Evolutionary conservation across 192 early-diverging fungal species (phyloP), one percentile per base, ranked within the genome.

Genomic region (Hyaloraphidium curvatum): DNA sequence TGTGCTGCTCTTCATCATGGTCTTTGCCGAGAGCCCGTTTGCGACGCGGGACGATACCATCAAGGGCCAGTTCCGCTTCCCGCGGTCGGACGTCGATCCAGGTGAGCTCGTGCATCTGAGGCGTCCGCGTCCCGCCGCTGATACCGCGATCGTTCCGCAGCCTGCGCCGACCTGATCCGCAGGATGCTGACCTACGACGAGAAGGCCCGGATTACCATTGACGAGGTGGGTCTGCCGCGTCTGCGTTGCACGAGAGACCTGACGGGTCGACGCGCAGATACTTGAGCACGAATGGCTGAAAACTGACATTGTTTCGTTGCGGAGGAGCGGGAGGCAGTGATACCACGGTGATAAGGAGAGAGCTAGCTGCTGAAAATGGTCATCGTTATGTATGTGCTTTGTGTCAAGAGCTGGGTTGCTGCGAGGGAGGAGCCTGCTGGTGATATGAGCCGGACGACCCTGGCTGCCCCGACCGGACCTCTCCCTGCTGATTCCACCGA

Each of bases 11-110:
- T 68, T 56, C 53, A 72, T 69, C 0, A 63, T 72, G 19, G 41
- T 71, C 1, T 72, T 65, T 60, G 70, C 59, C 13, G 70, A 72
- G 58, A 72, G 72, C 51, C 70, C 70, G 16, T 72, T 72, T 40
- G 59, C 72, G 33, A 62, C 22, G 16, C 40, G 28, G 17, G 50
- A 31, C 26, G 68, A 70, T n/a, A 70, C 68, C 22, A 27, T 67
- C 26, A 51, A 64, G 28, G 65, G 67, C 23, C 17, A 67, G n/a
- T 66, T 43, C 39, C 22, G 30, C 2, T 57, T 57, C 30, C 56
- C 56, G 33, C n/a, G n/a, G n/a, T 27, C 54, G 23, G 51, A 57
- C 7, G 33, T 57, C 19, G 56, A 58, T 55, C 21, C 52, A 59
- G 54, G 56, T 57, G 40, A 57, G 50, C 31, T 17, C 30, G 19